Evolutionary conservation across 176 grass and related monocot genomes (phyloP).

Genomic region (Avena atlantica): DNA sequence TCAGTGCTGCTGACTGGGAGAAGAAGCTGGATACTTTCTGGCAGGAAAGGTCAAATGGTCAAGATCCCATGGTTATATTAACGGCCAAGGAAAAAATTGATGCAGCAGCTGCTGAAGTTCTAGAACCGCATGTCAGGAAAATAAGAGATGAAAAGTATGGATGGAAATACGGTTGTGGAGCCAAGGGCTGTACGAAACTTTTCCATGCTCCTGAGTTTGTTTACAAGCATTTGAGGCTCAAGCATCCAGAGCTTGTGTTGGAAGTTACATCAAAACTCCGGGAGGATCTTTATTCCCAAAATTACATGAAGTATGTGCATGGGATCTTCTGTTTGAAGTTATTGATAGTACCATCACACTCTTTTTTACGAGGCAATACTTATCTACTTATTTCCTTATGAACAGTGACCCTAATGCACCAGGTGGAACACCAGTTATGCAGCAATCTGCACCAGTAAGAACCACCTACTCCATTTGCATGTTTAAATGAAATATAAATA

Average conservation of each 20-base stretch:
- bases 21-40: slow-evolving; percentile 92
- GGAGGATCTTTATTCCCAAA: slow-evolving; percentile 95
- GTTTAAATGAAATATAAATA: slow-evolving; percentile 17
- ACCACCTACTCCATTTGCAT: not conserved
- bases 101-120: slow-evolving; percentile 79
- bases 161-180: slow-evolving; percentile 99
- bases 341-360: not conserved
- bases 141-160: slow-evolving; percentile 99
- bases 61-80: slow-evolving; percentile 82
- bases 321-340: slow-evolving; percentile 26
- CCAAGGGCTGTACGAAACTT: slow-evolving; percentile 96
- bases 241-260: slow-evolving; percentile 87
- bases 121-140: slow-evolving; percentile 91
- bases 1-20: slow-evolving; percentile 79
- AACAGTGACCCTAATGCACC: slow-evolving; percentile 92
- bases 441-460: slow-evolving; percentile 86
- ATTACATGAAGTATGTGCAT: slow-evolving; percentile 93
- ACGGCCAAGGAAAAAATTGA: slow-evolving; percentile 95
- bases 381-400: slow-evolving; percentile 38
- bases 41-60: slow-evolving; percentile 76
- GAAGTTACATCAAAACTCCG: slow-evolving; percentile 94
- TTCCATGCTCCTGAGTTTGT: slow-evolving; percentile 99
- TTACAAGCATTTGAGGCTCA: slow-evolving; percentile 97
- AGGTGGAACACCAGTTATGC: slow-evolving; percentile 98
- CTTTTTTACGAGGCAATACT: slow-evolving; percentile 23